Evolutionary conservation across 1,284 basidiomycete species (phyloP).

Genomic region (Cryptococcus sp.): DNA sequence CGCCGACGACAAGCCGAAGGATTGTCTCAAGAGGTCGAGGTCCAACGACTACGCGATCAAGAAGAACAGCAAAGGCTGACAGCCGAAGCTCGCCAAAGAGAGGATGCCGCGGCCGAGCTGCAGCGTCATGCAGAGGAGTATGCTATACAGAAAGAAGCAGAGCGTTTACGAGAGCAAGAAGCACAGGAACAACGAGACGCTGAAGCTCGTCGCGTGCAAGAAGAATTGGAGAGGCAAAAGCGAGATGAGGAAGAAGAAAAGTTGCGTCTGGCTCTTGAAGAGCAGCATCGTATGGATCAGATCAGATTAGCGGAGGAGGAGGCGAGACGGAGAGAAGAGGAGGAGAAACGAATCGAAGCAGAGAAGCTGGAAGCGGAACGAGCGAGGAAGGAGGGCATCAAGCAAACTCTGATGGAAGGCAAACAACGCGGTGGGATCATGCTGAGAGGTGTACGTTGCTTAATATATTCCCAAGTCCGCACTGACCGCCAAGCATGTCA

Average conservation of each 20-base stretch:
- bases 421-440: constrained; percentile 33
- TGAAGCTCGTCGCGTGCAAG: constrained; percentile 10
- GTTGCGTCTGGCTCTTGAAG: neutral
- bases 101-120: no score
- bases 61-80: neutral
- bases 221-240: constrained; percentile 5
- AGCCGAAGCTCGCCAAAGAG: neutral
- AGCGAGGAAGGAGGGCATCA: constrained; percentile 11
- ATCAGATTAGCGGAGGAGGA: neutral
- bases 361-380: constrained; percentile 7
- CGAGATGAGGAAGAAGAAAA: constrained; percentile 12
- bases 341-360: neutral
- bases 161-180: constrained; percentile 8
- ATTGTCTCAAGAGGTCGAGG: neutral
- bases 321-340: neutral
- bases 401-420: constrained; percentile 13
- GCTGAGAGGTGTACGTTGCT: constrained; percentile 39
- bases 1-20: no score
- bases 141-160: constrained; percentile 1
- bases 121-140: constrained; percentile 2
- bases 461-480: no score
- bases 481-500: constrained; percentile 28
- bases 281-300: constrained; percentile 5
- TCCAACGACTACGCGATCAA: neutral
- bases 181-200: constrained; percentile 8